Base-by-base conservation (phyloP, 1,139 yeast genomes). In the Tardiomyces blankii region DNA sequence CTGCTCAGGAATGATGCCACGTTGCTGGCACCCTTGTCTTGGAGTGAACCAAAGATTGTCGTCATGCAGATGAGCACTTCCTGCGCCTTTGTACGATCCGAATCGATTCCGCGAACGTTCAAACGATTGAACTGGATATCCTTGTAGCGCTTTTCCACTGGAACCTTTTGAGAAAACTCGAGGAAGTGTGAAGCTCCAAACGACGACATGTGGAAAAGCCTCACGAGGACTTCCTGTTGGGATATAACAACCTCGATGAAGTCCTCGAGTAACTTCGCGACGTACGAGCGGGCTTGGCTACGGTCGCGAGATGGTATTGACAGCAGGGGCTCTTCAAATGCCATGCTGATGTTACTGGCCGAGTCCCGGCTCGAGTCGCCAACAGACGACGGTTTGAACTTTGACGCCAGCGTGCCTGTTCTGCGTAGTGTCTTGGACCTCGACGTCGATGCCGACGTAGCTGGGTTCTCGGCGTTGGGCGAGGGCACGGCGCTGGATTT, bases 201-300 rank as follows among this genome's bases (percentile, higher is more conserved):
- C 1, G 79, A 70, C 18, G 80, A 75, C 45, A 80, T 66, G 52
- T 85, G 93, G 66, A 88, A 87, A 48, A 87, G 72, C 16, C 65
- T 67, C 11, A 77, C 77, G 16, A 82, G 59, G 49, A 86, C 80
- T 54, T 75, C 79, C 54, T 85, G 95, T 43, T 85, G 78, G 12
- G 74, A 69, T 12, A 78, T 63, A 18, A 84, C 69, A n/a, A 46
- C 49, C 40, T 35, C 28, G 8, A 42, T 18, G 2, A 51, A 16
- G 14, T 42, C 42, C 27, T 47, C 46, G 3, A 50, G 41, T n/a
- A 51, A 18, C 16, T 43, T 44, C 3, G n/a, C 41, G 4, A 8
- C 3, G 5, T 16, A 35, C 3, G 19, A 13, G 9, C 35, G 35
- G 16, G 16, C 16, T 11, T 30, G 35, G 5, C 16, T 14, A 9